These are phyloP conservation scores for Clohesyomyces aquaticus DNA, from an alignment of 495 filamentous ascomycete species.

Conservation along the genomic window DNA sequence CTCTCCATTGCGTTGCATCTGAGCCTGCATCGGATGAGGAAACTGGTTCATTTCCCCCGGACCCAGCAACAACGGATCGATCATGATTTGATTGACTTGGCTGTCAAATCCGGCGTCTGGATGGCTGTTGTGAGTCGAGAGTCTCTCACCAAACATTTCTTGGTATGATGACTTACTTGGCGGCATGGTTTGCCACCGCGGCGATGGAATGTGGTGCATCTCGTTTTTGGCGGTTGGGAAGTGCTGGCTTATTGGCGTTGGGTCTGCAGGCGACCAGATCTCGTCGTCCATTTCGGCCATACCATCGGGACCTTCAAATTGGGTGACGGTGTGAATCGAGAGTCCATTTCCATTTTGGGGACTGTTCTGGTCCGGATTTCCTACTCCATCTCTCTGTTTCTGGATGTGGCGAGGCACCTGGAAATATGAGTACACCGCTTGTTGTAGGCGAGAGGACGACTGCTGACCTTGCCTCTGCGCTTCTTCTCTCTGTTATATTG, in stretches of 20 bases:
- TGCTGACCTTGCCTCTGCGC: conserved; percentile 31
- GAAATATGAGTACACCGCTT: background rate
- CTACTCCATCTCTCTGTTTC: conserved; percentile 34
- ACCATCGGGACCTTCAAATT: conserved; percentile 15
- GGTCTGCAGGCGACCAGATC: conserved; percentile 31
- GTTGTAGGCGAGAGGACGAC: background rate
- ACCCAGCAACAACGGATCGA: conserved; percentile 31
- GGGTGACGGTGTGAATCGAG: conserved; percentile 22
- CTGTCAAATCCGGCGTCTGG: conserved; percentile 14
- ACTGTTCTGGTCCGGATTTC: conserved; percentile 8
- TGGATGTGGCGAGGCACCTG: conserved; percentile 38
- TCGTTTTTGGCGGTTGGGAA: conserved; percentile 23
- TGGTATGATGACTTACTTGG: conserved; percentile 19
- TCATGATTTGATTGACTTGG: conserved; percentile 31
- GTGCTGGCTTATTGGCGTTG: conserved; percentile 27
- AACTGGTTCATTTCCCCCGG: conserved; percentile 24
- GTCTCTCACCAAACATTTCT: background rate
- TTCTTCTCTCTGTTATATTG: conserved; percentile 38
- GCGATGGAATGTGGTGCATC: conserved; percentile 24
- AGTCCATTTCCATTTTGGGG: conserved; percentile 20
- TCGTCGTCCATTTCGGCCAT: conserved; percentile 33
- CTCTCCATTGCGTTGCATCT: conserved; percentile 28
- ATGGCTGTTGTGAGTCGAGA: background rate
- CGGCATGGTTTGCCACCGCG: conserved; percentile 22
- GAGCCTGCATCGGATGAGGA: conserved; percentile 21